Evolutionary conservation across 2,329 filamentous ascomycete species (phyloP), one percentile per base, ranked within the genome.

Genomic region (Sporothrix pallida): DNA sequence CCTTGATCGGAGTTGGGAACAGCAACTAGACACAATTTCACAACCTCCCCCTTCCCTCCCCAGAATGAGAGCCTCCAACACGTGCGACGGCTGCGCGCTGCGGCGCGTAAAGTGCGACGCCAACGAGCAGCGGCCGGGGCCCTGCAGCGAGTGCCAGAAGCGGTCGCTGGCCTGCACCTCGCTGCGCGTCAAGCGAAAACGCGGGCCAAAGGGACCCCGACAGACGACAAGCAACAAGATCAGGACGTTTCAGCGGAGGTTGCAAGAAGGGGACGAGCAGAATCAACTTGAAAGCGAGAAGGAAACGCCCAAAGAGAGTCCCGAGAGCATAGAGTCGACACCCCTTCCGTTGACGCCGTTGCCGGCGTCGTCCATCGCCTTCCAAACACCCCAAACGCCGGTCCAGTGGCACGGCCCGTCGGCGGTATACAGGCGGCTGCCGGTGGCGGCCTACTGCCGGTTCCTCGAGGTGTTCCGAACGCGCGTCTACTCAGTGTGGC

Each of bases 401-500:
- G 23, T 26, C 1, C 23, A 26, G 23, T 37, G 15, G 46, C 50
- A 46, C 2, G 62, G 62, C 62, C 62, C 62, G 37, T 1, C 31
- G 7, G 37, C n/a, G 31, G 37, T 65, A 7, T 65, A 65, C 37
- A 46, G 62, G 8, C 62, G 62, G 37, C 37, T 46, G 46, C 62
- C 62, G 6, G 31, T 65, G 2, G 62, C 15, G 1, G 62, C 31
- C 31, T 65, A 65, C 62, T 65, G 62, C 37, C 42, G 37, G 46
- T 65, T 65, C 37, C 62, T 65, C 37, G 4, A 65, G 20, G 62
- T 65, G 37, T 65, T 65, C 37, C 62, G 37, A 17, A 23, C 62
- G n/a, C 62, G 62, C 62, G 37, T 65, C 37, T 65, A 65, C 62
- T 46, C 62, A n/a, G 62, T 65, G 37, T 65, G 62, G 62, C 62